Conservation (phyloP, 2,329 filamentous ascomycete species). For the Pleoardoris graminearum region DNA sequence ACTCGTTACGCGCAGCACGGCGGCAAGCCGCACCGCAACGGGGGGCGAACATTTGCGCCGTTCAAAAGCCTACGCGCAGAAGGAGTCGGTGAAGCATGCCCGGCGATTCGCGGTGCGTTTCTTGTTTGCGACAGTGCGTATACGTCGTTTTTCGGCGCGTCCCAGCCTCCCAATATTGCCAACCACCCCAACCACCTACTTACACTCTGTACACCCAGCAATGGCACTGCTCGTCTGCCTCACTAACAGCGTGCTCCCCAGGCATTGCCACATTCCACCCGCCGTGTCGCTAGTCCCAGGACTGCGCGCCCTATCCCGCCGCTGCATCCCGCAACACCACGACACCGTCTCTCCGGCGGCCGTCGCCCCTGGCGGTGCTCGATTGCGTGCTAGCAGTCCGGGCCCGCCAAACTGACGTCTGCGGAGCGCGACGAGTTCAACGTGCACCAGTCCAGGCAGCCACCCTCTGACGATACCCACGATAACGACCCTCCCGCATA, state of each 20-base stretch:
- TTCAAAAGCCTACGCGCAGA: not conserved
- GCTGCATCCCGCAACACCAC: slow-evolving; percentile 2
- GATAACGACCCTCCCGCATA: slow-evolving; percentile 39
- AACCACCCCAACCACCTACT: slow-evolving; percentile 22
- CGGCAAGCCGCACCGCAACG: slow-evolving; percentile 5
- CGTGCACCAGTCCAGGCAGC: slow-evolving; percentile 13
- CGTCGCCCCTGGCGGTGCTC: slow-evolving; percentile 10
- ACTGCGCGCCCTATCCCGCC: slow-evolving; percentile 7
- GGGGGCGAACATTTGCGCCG: slow-evolving; percentile 7
- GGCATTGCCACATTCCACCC: slow-evolving; percentile 25
- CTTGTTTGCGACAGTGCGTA: slow-evolving; percentile 18
- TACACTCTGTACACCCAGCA: slow-evolving; percentile 8
- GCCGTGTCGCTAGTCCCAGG: slow-evolving; percentile 19
- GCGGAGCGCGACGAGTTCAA: slow-evolving; percentile 7
- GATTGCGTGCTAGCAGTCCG: slow-evolving; percentile 14
- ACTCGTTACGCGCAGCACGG: slow-evolving; percentile 10
- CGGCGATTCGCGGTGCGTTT: slow-evolving; percentile 17
- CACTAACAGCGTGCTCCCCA: slow-evolving; percentile 18
- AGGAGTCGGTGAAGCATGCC: slow-evolving; percentile 24
- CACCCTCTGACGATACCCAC: slow-evolving; percentile 45
- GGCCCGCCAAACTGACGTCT: slow-evolving; percentile 14
- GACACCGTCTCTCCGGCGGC: slow-evolving; percentile 3
- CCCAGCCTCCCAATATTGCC: slow-evolving; percentile 22
- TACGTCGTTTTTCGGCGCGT: slow-evolving; percentile 9
- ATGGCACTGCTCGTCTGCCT: slow-evolving; percentile 18